Conservation (phyloP, 2,329 filamentous ascomycete genomes). For the Plectosphaerella cucumerina region DNA sequence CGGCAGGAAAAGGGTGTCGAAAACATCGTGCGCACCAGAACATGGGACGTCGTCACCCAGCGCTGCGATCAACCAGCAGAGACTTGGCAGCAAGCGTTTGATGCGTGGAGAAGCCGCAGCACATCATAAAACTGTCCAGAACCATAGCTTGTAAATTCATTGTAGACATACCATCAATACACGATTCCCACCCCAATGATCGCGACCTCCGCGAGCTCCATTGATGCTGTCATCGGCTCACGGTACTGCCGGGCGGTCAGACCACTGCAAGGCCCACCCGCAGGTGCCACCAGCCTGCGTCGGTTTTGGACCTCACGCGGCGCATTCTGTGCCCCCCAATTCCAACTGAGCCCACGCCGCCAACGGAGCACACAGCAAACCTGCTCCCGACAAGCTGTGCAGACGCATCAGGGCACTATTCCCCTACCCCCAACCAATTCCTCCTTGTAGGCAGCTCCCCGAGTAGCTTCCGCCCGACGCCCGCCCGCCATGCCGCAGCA, state of each 20-base stretch:
- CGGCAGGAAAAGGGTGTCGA: conserved; percentile 75
- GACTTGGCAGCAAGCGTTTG: conserved; percentile 62
- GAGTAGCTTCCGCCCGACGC: no score
- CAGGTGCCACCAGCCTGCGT: no score
- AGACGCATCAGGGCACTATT: no score
- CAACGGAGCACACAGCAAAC: neutral
- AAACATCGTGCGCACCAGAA: conserved; percentile 73
- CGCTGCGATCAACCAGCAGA: conserved; percentile 61
- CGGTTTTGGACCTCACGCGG: neutral
- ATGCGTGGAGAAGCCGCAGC: conserved; percentile 48
- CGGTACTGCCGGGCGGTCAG: neutral
- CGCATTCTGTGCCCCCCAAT: neutral
- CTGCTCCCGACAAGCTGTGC: no score
- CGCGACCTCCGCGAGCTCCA: neutral
- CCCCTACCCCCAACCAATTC: no score
- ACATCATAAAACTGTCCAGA: no score
- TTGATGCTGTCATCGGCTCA: no score
- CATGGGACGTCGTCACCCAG: conserved; percentile 74
- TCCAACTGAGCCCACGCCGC: neutral
- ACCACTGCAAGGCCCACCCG: neutral
- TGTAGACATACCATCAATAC: neutral
- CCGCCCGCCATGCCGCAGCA: conserved; percentile 59
- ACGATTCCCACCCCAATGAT: neutral
- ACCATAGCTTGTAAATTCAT: neutral
- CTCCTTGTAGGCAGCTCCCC: no score